These are phyloP conservation scores for Uromyces viciae-fabae DNA, from an alignment of 1,284 basidiomycete species.

Conservation along the genomic window DNA sequence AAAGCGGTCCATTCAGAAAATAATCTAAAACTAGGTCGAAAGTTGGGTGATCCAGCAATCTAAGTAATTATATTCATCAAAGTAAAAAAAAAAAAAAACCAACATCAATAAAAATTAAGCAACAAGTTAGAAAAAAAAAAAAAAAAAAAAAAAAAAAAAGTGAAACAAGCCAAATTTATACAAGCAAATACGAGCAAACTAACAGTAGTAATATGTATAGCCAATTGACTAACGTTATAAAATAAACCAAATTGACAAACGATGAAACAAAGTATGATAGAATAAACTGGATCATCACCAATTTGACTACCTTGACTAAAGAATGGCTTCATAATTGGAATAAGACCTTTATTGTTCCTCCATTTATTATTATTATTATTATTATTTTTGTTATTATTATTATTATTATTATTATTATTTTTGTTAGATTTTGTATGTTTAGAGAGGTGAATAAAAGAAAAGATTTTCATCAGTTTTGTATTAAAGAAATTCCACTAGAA, in stretches of 20 bases:
- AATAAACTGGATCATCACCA: slow-evolving; percentile 41
- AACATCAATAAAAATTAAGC: neutral
- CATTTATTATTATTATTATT: too few relatives aligned
- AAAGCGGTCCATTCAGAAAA: slow-evolving; percentile 43
- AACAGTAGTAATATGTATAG: slow-evolving; percentile 29
- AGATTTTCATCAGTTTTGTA: too few relatives aligned
- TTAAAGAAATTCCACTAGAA: too few relatives aligned
- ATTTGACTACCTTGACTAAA: slow-evolving; percentile 34
- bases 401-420: too few relatives aligned
- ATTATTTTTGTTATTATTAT: too few relatives aligned
- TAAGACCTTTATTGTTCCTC: slow-evolving; percentile 36
- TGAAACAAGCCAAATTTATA: slow-evolving; percentile 41
- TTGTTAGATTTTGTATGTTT: too few relatives aligned
- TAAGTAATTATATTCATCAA: neutral
- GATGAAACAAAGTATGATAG: slow-evolving; percentile 32
- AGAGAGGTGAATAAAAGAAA: too few relatives aligned
- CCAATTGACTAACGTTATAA: slow-evolving; percentile 23
- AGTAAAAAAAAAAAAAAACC: neutral
- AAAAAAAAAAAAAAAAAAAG: neutral
- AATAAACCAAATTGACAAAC: slow-evolving; percentile 29
- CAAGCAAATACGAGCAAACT: slow-evolving; percentile 33
- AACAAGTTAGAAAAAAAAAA: neutral
- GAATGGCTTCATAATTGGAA: slow-evolving; percentile 36
- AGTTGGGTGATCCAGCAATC: slow-evolving; percentile 41
- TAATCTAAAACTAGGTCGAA: slow-evolving; percentile 40